phyloP scores from a whole-genome alignment of 2,329 filamentous ascomycete species.

The Rhexocercosporidium sp. region DNA sequence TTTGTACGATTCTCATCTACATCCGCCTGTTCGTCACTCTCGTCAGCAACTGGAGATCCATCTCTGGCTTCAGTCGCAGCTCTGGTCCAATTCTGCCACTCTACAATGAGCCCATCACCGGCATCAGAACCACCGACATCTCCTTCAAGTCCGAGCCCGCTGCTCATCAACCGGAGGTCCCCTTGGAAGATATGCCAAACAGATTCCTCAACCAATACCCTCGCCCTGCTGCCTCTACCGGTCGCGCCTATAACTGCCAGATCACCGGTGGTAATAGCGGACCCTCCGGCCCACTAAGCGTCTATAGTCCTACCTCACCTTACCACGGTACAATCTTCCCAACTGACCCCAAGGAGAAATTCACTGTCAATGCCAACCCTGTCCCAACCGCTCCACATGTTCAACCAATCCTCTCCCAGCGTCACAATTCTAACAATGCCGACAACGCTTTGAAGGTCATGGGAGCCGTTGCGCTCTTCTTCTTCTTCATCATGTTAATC shows the following conservation, averaged over 20 bases:
- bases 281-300: neutral
- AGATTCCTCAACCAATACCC: neutral
- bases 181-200: neutral
- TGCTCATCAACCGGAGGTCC: neutral
- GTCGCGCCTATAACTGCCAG: neutral
- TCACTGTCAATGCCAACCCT: neutral
- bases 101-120: neutral
- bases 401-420: neutral
- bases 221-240: neutral
- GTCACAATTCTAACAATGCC: conserved; percentile 33
- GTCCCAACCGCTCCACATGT: neutral
- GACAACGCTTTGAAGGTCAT: conserved; percentile 72
- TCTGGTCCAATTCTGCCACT: neutral
- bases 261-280: neutral
- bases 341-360: neutral
- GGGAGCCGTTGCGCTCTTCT: conserved; percentile 71
- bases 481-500: conserved; percentile 73
- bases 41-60: neutral
- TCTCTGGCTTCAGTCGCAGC: neutral
- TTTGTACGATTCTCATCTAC: conserved; percentile 68
- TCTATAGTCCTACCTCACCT: no score
- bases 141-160: neutral
- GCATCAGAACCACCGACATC: neutral
- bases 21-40: conserved; percentile 44
- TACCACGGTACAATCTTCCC: neutral